Base-by-base conservation (phyloP, 2,329 filamentous ascomycete genomes). In the Acrodontium crateriforme region DNA sequence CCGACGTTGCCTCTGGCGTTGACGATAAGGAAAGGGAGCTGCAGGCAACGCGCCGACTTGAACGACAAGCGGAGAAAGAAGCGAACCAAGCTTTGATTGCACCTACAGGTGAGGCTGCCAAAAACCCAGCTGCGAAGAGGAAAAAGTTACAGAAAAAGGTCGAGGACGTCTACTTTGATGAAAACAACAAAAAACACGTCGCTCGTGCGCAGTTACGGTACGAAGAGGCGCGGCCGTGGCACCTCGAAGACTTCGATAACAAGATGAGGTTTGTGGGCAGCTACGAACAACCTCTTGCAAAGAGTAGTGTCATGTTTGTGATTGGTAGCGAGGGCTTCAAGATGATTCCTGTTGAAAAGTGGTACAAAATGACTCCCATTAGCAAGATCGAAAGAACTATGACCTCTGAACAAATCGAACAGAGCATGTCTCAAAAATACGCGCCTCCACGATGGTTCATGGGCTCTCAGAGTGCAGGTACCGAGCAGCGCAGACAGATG, bases 181-280 rank as follows among this genome's bases (percentile, higher is more conserved):
- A 91, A 32, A 71, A 74, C 49, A 74, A 72, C 2, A 68, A 68
- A 58, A 61, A 89, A 69, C 66, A 91, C 67, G 61, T 73, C 72
- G 57, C 78, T 34, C 60, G 61, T 27, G 62, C 67, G 22, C 62
- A 71, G 34, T 59, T 75, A 22, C 69, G 85, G 38, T 98, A 95
- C 41, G 89, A 95, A 52, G 89, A 98, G 54, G 83, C 87, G 3
- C 63, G 94, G 27, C 89, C 89, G 5, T 98, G 89, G 89, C 85
- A 94, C 52, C 57, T 98, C 18, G 89, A 98, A 51, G 89, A 98
- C 52, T 91, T 85, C 21, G 87, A 98, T 46, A 83, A 84, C 39
- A 93, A 87, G 53, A 87, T 93, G 44, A 79, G 81, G 3, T 95
- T 85, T 83, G 76, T 89, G 18, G 89, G 85, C 24, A 79, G 76